Percentiles rank a stretch among this genome's conserved stretches.
phyloP scores from a whole-genome alignment of 176 grass and related monocot genomes.

The Cocos nucifera region DNA sequence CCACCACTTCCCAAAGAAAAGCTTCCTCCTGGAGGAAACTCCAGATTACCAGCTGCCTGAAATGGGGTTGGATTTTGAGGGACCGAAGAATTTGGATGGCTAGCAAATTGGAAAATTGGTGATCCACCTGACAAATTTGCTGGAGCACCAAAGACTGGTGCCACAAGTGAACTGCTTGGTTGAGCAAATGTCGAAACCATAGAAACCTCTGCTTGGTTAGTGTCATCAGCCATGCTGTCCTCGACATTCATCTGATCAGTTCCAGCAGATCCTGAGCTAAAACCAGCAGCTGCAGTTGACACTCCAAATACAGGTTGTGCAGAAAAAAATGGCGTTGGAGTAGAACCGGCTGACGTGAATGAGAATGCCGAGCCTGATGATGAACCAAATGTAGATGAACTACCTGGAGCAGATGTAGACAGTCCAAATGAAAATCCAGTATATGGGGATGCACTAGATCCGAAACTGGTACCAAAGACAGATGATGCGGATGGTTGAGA shows the following conservation, averaged over 20 bases:
- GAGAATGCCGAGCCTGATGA: slow-evolving; percentile 31
- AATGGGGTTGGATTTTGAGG: slow-evolving; percentile 28
- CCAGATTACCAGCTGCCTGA: slow-evolving; percentile 34
- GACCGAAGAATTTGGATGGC: slow-evolving; percentile 26
- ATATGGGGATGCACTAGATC: slow-evolving; percentile 30
- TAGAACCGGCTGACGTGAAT: slow-evolving; percentile 29
- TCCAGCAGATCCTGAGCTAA: slow-evolving; percentile 32
- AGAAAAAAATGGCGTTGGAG: slow-evolving; percentile 23
- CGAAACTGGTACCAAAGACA: slow-evolving; percentile 25
- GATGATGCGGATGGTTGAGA: slow-evolving; percentile 22
- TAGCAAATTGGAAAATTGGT: slow-evolving; percentile 37
- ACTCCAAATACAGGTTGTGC: slow-evolving; percentile 33
- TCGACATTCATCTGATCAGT: slow-evolving; percentile 67
- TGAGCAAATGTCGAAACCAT: slow-evolving; percentile 40
- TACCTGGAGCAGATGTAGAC: slow-evolving; percentile 26
- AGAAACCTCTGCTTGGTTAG: slow-evolving; percentile 31
- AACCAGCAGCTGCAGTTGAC: slow-evolving; percentile 22
- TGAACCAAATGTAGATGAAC: slow-evolving; percentile 34
- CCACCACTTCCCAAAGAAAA: slow-evolving; percentile 48
- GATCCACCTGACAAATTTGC: slow-evolving; percentile 16
- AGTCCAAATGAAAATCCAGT: slow-evolving; percentile 44
- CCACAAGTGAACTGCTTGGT: slow-evolving; percentile 16
- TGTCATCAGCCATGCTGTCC: slow-evolving; percentile 59
- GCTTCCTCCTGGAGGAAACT: slow-evolving; percentile 43
- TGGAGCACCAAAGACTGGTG: slow-evolving; percentile 36